A percentile compares a stretch with the other conserved stretches of the same genome.
Conservation (phyloP, 202 grass and related monocot genomes). For the Eragrostis tef region DNA sequence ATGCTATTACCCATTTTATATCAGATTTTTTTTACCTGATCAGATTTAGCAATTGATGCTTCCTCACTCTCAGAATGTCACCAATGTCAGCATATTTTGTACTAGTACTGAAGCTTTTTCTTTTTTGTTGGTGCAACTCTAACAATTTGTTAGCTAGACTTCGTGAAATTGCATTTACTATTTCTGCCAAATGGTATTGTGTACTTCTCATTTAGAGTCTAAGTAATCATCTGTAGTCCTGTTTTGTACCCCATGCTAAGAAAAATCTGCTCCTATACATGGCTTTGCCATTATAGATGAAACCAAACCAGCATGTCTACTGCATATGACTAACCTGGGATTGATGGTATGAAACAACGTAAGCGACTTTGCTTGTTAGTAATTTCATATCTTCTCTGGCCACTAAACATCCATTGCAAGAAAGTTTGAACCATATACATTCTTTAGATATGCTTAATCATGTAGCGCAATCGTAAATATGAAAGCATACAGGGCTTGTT, state of each 20-base stretch:
- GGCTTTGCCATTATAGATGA: neutral
- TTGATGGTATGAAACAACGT: conserved; percentile 4
- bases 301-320: conserved; percentile 10
- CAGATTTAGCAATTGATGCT: conserved; percentile 17
- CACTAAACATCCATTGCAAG: neutral
- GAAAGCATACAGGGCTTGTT: no score
- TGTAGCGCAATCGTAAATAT: neutral
- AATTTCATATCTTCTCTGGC: neutral
- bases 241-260: neutral
- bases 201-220: conserved; percentile 6
- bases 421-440: neutral
- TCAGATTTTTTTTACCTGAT: neutral
- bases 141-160: conserved; percentile 23
- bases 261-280: conserved; percentile 4
- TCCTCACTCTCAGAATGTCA: neutral
- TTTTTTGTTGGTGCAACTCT: conserved; percentile 12
- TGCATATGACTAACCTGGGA: neutral
- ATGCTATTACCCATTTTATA: conserved; percentile 2
- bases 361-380: neutral
- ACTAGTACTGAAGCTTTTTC: neutral
- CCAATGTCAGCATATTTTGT: neutral
- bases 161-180: conserved; percentile 26
- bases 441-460: conserved; percentile 10
- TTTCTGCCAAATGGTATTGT: neutral
- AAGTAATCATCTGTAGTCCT: neutral